These are phyloP conservation scores for Martensiomyces pterosporus DNA, from an alignment of 192 early-diverging fungal species.

Conservation along the genomic window DNA sequence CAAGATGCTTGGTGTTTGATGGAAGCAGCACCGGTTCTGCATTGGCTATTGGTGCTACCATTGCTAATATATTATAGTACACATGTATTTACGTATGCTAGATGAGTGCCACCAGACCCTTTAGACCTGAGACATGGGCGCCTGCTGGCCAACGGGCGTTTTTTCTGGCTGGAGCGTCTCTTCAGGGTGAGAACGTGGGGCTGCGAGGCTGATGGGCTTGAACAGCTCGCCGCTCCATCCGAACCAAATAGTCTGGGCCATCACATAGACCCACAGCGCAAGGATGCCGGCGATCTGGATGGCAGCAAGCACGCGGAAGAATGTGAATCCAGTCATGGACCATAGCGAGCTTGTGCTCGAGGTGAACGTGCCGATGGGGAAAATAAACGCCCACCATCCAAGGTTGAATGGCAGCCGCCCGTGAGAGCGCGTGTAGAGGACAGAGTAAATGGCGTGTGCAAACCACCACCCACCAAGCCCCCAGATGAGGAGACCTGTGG, in stretches of 20 bases:
- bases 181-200: no score
- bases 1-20: no score
- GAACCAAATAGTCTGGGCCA: constrained; percentile 24
- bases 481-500: constrained; percentile 47
- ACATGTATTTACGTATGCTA: no score
- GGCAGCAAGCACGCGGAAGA: constrained; percentile 41
- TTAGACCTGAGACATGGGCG: no score
- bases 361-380: constrained; percentile 49
- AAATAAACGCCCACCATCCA: constrained; percentile 58
- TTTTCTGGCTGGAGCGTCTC: no score
- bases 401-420: constrained; percentile 49
- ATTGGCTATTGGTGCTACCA: no score
- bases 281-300: constrained; percentile 30
- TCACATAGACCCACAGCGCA: constrained; percentile 30
- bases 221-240: constrained; percentile 47
- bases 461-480: constrained; percentile 50
- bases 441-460: constrained; percentile 35
- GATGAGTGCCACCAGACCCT: no score
- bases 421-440: constrained; percentile 22
- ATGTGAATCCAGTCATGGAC: constrained; percentile 12
- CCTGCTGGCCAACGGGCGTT: no score
- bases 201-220: constrained; percentile 19
- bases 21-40: no score
- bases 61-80: no score
- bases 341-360: constrained; percentile 23